Base-by-base conservation (phyloP, 2,329 filamentous ascomycete genomes). In the Podosphaera fusca region DNA sequence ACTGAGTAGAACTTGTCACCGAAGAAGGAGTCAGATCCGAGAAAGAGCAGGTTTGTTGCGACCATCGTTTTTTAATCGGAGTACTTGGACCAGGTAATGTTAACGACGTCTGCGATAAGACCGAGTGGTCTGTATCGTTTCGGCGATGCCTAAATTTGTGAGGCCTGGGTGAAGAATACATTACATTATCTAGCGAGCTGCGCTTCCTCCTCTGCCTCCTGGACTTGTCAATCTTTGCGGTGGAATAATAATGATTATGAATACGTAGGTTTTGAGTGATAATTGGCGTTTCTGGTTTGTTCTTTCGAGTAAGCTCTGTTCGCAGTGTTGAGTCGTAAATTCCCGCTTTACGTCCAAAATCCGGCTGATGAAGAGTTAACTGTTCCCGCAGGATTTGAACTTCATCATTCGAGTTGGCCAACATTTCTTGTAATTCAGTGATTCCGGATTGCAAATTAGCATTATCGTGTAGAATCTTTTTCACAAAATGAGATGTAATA, bases 401-500 rank as follows among this genome's bases (percentile, higher is more conserved):
- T 70, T 98, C 90, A 64, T 95, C 86, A 65, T 96, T 94, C 2
- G 90, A 95, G 67, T 80, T 88, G 64, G 87, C 78, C 30, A 98
- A 75, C 80, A 98, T 82, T 67, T 95, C 89, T 21, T 89, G 78
- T 53, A 98, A 72, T 71, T 98, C 92, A 56, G 89, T 80, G 59
- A 96, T 94, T 14, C 88, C 88, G 60, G 92, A 77, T 68, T 98
- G 92, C 50, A 98, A 73, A 63, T 87, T 95, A 8, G 89, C 87
- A 66, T 98, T 98, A 68, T 98, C 92, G 65, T 94, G 84, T 21
- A 98, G 74, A 57, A 98, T 85, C 67, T 96, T 92, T 63, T 89
- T 87, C 57, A 98, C 92, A 64, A 98, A 96, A 66, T 94, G 87
- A 29, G 87, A 89, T n/a, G 96, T 87, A 42, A 94, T 87, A 58